phyloP scores from a whole-genome alignment of 169 alveolate genomes.

The Plasmodium ovale region DNA sequence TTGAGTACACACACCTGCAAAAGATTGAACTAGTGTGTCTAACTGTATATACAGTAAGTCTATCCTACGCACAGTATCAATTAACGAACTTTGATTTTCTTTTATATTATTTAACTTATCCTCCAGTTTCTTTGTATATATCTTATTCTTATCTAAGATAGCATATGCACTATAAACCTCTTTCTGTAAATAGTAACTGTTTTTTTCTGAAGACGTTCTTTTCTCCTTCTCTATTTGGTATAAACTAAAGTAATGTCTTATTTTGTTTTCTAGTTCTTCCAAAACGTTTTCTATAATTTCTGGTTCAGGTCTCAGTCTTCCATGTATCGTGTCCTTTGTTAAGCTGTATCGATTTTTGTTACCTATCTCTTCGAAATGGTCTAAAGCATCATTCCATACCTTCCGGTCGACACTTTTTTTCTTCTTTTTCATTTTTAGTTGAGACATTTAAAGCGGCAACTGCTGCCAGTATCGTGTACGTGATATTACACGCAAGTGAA shows the following conservation, averaged over 20 bases:
- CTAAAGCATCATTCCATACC: constrained; percentile 41
- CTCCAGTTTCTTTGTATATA: constrained; percentile 76
- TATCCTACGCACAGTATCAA: constrained; percentile 88
- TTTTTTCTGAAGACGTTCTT: constrained; percentile 83
- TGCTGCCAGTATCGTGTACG: no score
- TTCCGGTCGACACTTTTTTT: constrained; percentile 21
- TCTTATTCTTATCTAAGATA: constrained; percentile 79
- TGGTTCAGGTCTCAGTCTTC: constrained; percentile 84
- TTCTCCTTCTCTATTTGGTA: constrained; percentile 86
- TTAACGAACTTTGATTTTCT: constrained; percentile 86
- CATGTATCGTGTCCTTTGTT: constrained; percentile 79
- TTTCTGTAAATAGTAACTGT: constrained; percentile 85
- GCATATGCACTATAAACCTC: constrained; percentile 81
- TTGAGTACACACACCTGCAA: constrained; percentile 90
- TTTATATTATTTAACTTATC: constrained; percentile 84
- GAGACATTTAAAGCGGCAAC: no score
- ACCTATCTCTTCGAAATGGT: constrained; percentile 6
- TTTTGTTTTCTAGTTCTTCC: constrained; percentile 87
- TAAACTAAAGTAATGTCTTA: constrained; percentile 86
- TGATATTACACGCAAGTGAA: no score
- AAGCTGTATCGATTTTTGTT: constrained; percentile 35
- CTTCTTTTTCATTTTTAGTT: constrained; percentile 39
- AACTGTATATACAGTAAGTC: constrained; percentile 88
- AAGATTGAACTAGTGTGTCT: constrained; percentile 90
- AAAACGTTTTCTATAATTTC: constrained; percentile 87